A percentile compares a stretch with the other conserved stretches of the same genome.
These are phyloP conservation scores for Skeletonema potamos DNA, from an alignment of 108 stramenopile species.

Conservation along the genomic window DNA sequence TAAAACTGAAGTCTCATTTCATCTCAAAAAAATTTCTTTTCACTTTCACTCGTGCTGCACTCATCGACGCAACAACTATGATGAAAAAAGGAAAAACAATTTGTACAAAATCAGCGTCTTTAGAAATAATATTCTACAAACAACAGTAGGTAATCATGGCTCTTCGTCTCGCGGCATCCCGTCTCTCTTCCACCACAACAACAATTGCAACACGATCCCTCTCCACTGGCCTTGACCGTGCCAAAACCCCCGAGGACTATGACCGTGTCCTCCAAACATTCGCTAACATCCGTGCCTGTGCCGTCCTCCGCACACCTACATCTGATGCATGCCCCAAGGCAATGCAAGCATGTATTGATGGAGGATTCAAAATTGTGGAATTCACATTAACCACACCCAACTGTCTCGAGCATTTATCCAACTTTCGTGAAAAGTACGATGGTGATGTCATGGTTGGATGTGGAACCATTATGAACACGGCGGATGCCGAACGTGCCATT, in stretches of 20 bases:
- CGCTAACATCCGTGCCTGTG: conserved; percentile 74
- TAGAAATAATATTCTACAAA: background rate
- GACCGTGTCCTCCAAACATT: conserved; percentile 75
- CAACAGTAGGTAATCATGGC: conserved; percentile 27
- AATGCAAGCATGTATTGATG: conserved; percentile 89
- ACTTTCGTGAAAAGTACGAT: conserved; percentile 81
- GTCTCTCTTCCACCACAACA: background rate
- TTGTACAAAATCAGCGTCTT: background rate
- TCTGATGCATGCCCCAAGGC: conserved; percentile 83
- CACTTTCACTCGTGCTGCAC: too few species aligned
- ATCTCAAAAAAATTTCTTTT: too few species aligned
- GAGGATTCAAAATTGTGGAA: conserved; percentile 86
- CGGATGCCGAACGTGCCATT: conserved; percentile 70
- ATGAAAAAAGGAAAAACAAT: background rate
- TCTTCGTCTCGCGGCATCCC: conserved; percentile 46
- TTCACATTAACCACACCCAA: conserved; percentile 88
- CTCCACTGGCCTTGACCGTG: conserved; percentile 51
- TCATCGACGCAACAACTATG: background rate
- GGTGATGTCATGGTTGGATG: conserved; percentile 88
- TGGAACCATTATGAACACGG: conserved; percentile 74
- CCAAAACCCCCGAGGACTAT: conserved; percentile 60
- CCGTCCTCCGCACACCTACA: conserved; percentile 85
- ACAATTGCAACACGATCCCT: conserved; percentile 13
- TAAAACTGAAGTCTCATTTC: too few species aligned
- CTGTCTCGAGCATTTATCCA: conserved; percentile 68